phyloP scores from a whole-genome alignment of 1,284 basidiomycete genomes.

The Moniliella sp. region DNA sequence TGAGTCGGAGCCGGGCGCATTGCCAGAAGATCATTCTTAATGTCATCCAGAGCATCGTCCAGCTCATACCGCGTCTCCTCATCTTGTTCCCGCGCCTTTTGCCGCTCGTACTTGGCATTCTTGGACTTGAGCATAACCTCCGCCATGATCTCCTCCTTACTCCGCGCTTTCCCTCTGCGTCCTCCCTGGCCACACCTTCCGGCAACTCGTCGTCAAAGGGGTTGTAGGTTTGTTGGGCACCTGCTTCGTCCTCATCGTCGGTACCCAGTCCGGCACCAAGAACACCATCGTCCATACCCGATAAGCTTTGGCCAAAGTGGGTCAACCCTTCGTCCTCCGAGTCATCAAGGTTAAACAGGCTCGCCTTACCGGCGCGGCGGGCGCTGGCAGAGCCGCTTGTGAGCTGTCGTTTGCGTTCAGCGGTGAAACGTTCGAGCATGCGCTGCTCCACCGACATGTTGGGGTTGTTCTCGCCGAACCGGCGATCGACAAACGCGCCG shows the following conservation, averaged over 20 bases:
- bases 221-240: neutral
- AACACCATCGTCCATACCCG: slow-evolving; percentile 66
- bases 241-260: slow-evolving; percentile 21
- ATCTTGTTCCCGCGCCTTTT: slow-evolving; percentile 65
- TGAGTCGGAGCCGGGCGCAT: too few relatives aligned
- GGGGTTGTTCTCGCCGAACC: slow-evolving; percentile 86
- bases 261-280: slow-evolving; percentile 36
- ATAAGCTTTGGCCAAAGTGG: slow-evolving; percentile 72
- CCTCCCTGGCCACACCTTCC: neutral
- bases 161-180: slow-evolving; percentile 3
- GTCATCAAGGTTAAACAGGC: slow-evolving; percentile 67
- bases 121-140: slow-evolving; percentile 97
- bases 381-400: too few relatives aligned
- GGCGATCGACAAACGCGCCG: slow-evolving; percentile 72
- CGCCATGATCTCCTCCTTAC: slow-evolving; percentile 88
- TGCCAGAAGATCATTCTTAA: too few relatives aligned
- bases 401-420: slow-evolving; percentile 40
- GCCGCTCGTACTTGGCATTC: slow-evolving; percentile 50
- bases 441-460: slow-evolving; percentile 77
- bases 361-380: slow-evolving; percentile 43
- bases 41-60: slow-evolving; percentile 63
- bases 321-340: slow-evolving; percentile 46
- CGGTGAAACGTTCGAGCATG: slow-evolving; percentile 87
- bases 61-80: slow-evolving; percentile 68
- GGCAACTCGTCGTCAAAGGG: slow-evolving; percentile 3